Base-by-base conservation (phyloP, 1,284 basidiomycete genomes). In the Cronartium quercuum region DNA sequence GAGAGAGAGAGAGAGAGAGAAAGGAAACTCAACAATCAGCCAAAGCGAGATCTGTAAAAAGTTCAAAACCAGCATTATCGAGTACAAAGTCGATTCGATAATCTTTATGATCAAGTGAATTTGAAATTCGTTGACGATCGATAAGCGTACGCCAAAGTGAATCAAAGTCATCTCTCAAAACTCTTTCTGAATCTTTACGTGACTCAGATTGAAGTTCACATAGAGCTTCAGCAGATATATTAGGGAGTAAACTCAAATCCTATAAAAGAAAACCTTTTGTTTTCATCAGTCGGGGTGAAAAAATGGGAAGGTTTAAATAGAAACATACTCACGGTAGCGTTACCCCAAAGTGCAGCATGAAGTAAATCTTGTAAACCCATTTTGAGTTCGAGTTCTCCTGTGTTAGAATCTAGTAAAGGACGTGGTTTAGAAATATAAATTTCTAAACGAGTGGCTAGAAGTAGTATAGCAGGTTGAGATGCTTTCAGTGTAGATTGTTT, bases 1-100 rank as follows among this genome's bases (percentile, higher is more conserved):
- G n/a, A n/a, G n/a, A n/a, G n/a, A n/a, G n/a, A n/a, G n/a, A n/a
- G n/a, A n/a, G 42, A 44, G 9, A 9, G 9, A 44, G 9, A 9
- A 18, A 70, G 21, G 7, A 64, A 10, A 80, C 76, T 55, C 80
- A 73, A 80, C 96, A 98, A 81, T 98, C 95, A 44, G 94, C 95
- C 77, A 98, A 89, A 24, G 97, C 88, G 40, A 98, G 83, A 81
- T 98, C 96, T 1, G 94, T 96, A 82, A 92, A 94, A 15, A 98
- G 84, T 90, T 98, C 94, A 78, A 97, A 97, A 1, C 92, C 92
- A 79, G 91, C 88, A 80, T 98, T 98, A 82, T 98, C 95, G 37
- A 98, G 84, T 1, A 98, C 87, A 76, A 98, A 89, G 81, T 98
- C 95, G 18, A 95, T 84, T 7, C 89, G 84, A 0, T 85, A 87